These are phyloP conservation scores for Colletotrichum endophyticum DNA, from an alignment of 2,329 filamentous ascomycete genomes.

Conservation along the genomic window DNA sequence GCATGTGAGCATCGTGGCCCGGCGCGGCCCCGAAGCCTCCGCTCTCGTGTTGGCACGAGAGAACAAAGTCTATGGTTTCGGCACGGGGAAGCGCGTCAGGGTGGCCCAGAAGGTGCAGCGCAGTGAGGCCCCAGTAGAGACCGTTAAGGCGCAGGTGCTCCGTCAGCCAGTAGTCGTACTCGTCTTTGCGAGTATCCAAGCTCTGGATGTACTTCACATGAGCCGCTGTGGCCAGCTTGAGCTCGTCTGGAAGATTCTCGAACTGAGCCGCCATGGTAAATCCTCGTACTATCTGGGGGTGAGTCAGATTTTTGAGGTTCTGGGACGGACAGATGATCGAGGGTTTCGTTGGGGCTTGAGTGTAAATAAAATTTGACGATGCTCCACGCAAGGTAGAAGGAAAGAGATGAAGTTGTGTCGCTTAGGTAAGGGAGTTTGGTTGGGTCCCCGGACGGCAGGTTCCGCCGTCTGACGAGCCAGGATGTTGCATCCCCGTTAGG, in stretches of 20 bases:
- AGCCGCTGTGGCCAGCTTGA: slow-evolving; percentile 54
- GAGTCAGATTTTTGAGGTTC: not conserved
- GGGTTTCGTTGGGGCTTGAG: not conserved
- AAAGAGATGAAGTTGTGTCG: slow-evolving; percentile 8
- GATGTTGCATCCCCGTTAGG: not conserved
- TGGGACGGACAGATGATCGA: not conserved
- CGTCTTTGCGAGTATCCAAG: slow-evolving; percentile 89
- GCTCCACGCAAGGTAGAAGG: not conserved
- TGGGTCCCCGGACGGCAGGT: not conserved
- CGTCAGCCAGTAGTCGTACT: slow-evolving; percentile 97
- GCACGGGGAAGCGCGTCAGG: slow-evolving; percentile 82
- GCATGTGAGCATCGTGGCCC: slow-evolving; percentile 93
- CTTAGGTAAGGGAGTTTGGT: slow-evolving; percentile 10
- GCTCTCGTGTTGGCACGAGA: slow-evolving; percentile 87
- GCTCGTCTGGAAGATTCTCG: slow-evolving; percentile 42
- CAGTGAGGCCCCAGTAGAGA: slow-evolving; percentile 93
- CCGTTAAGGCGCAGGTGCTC: slow-evolving; percentile 96
- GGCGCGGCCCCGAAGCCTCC: slow-evolving; percentile 95
- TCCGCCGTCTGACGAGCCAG: slow-evolving; percentile 10
- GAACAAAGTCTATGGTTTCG: slow-evolving; percentile 88
- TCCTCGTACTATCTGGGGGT: not conserved
- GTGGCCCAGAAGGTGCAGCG: slow-evolving; percentile 81
- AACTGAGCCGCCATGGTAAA: slow-evolving; percentile 36
- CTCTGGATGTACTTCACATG: slow-evolving; percentile 95
- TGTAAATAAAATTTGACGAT: not conserved